phyloP scores from a whole-genome alignment of 2,329 filamentous ascomycete genomes.

The Clonostachys sp. region DNA sequence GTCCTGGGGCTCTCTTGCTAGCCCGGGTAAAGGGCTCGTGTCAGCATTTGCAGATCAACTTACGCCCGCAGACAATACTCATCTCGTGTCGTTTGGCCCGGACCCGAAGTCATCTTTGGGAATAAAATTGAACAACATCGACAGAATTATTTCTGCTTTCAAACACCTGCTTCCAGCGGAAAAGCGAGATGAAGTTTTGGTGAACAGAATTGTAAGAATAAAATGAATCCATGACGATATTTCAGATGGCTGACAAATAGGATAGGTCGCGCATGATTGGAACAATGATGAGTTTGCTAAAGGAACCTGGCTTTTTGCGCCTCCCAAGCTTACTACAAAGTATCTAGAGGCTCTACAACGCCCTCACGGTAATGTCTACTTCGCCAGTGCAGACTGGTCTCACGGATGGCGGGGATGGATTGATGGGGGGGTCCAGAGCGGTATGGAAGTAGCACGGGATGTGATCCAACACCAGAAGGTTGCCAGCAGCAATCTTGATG shows the following conservation, averaged over 20 bases:
- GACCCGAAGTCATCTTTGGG: background rate
- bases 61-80: background rate
- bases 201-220: background rate
- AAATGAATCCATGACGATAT: background rate
- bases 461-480: background rate
- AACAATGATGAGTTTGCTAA: slow-evolving; percentile 13
- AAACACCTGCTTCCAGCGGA: background rate
- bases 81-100: background rate
- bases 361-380: slow-evolving; percentile 12
- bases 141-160: background rate
- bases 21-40: background rate
- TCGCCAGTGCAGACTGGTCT: slow-evolving; percentile 18
- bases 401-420: slow-evolving; percentile 17
- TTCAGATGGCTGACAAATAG: background rate
- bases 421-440: slow-evolving; percentile 16
- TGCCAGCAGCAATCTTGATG: too few species aligned
- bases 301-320: slow-evolving; percentile 8
- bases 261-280: slow-evolving; percentile 13
- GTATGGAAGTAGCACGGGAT: background rate
- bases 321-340: slow-evolving; percentile 10
- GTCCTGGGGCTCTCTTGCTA: background rate
- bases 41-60: background rate
- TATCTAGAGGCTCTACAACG: slow-evolving; percentile 14
- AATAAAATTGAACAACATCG: background rate
- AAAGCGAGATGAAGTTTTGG: background rate